Percentiles rank a stretch among this genome's conserved stretches.
Conservation (phyloP, 202 grass and related monocot genomes). For the Schoenoplectus tabernaemontani region DNA sequence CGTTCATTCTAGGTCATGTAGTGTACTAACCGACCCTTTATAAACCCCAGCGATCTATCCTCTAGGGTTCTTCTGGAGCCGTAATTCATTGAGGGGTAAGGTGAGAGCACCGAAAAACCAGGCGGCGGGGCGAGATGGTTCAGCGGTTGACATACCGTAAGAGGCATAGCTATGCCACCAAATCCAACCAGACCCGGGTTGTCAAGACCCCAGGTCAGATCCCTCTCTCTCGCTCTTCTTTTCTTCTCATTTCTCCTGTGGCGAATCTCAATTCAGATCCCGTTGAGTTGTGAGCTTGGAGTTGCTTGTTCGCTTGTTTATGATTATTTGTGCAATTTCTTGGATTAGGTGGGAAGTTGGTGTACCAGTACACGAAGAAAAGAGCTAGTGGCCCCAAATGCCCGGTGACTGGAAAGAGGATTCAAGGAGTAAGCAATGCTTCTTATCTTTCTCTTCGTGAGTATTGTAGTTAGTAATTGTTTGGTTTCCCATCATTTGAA, state of each 20-base stretch:
- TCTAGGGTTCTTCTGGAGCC: slow-evolving; percentile 33
- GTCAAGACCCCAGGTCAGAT: slow-evolving; percentile 82
- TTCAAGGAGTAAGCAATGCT: slow-evolving; percentile 60
- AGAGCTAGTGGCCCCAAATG: slow-evolving; percentile 76
- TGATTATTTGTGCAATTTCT: not conserved
- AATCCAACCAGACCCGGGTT: slow-evolving; percentile 89
- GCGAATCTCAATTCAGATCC: not conserved
- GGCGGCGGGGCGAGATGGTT: slow-evolving; percentile 53
- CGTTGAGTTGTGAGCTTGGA: not conserved
- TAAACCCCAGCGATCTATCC: slow-evolving; percentile 19
- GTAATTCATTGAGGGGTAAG: slow-evolving; percentile 19
- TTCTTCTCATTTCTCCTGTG: not conserved
- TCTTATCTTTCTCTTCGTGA: not conserved
- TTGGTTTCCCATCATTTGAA: not conserved
- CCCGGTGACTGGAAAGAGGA: slow-evolving; percentile 74
- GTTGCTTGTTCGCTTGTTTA: not conserved
- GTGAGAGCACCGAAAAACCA: not conserved
- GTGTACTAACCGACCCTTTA: slow-evolving; percentile 27
- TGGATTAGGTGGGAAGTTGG: slow-evolving; percentile 52
- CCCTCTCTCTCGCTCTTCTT: not conserved
- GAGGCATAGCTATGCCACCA: slow-evolving; percentile 92
- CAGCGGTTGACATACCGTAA: slow-evolving; percentile 91
- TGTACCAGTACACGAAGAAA: slow-evolving; percentile 82
- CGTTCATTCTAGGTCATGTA: slow-evolving; percentile 74
- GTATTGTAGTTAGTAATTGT: not conserved